phyloP scores from a whole-genome alignment of 2,329 filamentous ascomycete genomes.

The Corniculantispora saksenae region DNA sequence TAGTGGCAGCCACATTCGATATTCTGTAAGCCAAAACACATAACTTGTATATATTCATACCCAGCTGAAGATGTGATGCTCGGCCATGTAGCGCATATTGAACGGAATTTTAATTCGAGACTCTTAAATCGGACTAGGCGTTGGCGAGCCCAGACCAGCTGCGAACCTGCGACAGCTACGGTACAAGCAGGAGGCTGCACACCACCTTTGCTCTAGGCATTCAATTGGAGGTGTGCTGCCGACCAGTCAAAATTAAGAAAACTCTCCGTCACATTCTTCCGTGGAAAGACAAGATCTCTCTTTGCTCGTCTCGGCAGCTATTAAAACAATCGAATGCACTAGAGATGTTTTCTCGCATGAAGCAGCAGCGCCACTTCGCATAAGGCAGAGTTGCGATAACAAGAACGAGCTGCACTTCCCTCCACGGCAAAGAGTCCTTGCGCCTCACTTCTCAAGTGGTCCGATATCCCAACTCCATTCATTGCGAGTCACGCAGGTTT shows the following conservation, averaged over 20 bases:
- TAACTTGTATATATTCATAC: too few relatives aligned
- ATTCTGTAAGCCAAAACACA: too few relatives aligned
- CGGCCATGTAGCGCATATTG: too few relatives aligned
- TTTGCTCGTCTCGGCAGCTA: background rate
- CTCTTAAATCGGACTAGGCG: background rate
- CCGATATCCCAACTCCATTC: too few relatives aligned
- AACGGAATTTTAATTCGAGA: too few relatives aligned
- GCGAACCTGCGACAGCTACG: background rate
- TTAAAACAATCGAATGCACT: background rate
- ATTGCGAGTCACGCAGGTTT: background rate
- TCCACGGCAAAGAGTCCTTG: too few relatives aligned
- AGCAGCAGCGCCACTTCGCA: too few relatives aligned
- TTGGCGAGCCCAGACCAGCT: background rate
- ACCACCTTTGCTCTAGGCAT: background rate
- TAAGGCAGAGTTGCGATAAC: background rate
- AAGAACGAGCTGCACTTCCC: too few relatives aligned
- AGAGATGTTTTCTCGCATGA: too few relatives aligned
- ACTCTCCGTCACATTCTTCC: background rate
- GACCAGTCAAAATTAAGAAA: background rate
- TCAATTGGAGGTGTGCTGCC: background rate
- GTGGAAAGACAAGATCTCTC: background rate
- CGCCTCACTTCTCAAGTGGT: too few relatives aligned
- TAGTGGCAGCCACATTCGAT: too few relatives aligned
- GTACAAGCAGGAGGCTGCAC: background rate
- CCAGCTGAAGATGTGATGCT: too few relatives aligned